Conservation (phyloP, 495 filamentous ascomycete species). For the Tricharina praecox region DNA sequence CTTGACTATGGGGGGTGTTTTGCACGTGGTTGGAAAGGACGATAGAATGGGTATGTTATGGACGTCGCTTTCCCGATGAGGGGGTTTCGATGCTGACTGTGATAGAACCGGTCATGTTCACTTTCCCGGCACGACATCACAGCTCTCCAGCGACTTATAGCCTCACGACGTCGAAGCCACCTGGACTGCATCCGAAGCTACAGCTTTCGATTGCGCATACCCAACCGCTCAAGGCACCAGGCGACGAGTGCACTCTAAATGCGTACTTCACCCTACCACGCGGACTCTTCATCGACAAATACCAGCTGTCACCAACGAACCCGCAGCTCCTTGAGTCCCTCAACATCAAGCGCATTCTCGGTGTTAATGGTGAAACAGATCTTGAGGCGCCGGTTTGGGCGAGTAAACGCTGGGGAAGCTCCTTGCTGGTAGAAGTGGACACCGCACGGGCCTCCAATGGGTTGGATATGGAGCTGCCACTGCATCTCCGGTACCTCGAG, state of each 20-base stretch:
- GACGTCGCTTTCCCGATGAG: background rate
- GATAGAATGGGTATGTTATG: constrained; percentile 43
- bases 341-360: constrained; percentile 49
- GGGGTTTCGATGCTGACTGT: background rate
- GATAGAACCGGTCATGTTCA: constrained; percentile 55
- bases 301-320: constrained; percentile 53
- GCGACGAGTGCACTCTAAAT: constrained; percentile 47
- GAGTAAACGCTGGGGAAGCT: constrained; percentile 60
- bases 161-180: constrained; percentile 45
- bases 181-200: constrained; percentile 78
- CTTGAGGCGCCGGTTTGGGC: constrained; percentile 85
- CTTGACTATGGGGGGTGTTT: constrained; percentile 57
- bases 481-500: constrained; percentile 74
- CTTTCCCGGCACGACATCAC: constrained; percentile 80
- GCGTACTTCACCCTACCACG: constrained; percentile 79
- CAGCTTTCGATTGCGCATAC: constrained; percentile 36
- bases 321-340: constrained; percentile 56
- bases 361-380: constrained; percentile 58
- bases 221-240: constrained; percentile 24
- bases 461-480: constrained; percentile 43
- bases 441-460: constrained; percentile 7
- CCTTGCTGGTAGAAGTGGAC: constrained; percentile 54
- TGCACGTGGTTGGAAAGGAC: constrained; percentile 65
- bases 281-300: constrained; percentile 67
- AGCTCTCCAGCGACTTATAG: constrained; percentile 32